phyloP scores from a whole-genome alignment of 2,329 filamentous ascomycete genomes.

The Colletotrichum agaves region DNA sequence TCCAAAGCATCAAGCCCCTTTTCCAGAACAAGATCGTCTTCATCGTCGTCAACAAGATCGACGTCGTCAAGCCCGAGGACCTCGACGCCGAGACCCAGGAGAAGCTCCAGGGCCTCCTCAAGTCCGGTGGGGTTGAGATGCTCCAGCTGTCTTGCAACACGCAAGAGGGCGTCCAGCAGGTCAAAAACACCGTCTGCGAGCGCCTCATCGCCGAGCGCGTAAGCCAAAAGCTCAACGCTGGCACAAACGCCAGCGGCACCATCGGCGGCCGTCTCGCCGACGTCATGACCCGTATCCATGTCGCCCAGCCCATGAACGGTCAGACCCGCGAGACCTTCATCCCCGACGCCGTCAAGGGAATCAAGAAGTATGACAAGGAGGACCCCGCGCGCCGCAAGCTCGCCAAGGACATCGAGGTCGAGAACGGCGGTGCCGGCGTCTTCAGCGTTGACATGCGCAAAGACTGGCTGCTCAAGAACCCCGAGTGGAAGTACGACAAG shows the following conservation, averaged over 20 bases:
- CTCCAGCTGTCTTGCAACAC: constrained; percentile 96
- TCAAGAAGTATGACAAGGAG: constrained; percentile 89
- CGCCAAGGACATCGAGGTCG: constrained; percentile 87
- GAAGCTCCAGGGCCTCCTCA: constrained; percentile 82
- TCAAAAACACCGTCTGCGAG: constrained; percentile 96
- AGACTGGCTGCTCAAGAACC: constrained; percentile 87
- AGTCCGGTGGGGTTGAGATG: constrained; percentile 90
- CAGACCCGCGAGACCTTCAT: constrained; percentile 84
- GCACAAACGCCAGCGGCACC: constrained; percentile 79
- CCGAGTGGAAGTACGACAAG: constrained; percentile 96
- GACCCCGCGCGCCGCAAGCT: constrained; percentile 87
- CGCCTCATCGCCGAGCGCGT: constrained; percentile 92
- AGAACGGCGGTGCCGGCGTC: constrained; percentile 94
- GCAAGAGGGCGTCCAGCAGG: constrained; percentile 90
- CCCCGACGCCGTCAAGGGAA: constrained; percentile 81
- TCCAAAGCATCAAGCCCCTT: constrained; percentile 95
- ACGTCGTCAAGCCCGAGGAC: constrained; percentile 88
- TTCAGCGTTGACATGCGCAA: constrained; percentile 93
- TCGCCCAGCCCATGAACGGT: constrained; percentile 91
- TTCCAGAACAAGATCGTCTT: constrained; percentile 97
- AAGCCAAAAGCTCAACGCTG: constrained; percentile 94
- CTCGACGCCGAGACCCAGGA: constrained; percentile 81
- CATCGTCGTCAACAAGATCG: constrained; percentile 98
- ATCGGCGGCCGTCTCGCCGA: constrained; percentile 87
- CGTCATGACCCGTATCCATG: constrained; percentile 93